These are phyloP conservation scores for Collybiopsis confluens DNA, from an alignment of 768 basidiomycete genomes.

Conservation along the genomic window DNA sequence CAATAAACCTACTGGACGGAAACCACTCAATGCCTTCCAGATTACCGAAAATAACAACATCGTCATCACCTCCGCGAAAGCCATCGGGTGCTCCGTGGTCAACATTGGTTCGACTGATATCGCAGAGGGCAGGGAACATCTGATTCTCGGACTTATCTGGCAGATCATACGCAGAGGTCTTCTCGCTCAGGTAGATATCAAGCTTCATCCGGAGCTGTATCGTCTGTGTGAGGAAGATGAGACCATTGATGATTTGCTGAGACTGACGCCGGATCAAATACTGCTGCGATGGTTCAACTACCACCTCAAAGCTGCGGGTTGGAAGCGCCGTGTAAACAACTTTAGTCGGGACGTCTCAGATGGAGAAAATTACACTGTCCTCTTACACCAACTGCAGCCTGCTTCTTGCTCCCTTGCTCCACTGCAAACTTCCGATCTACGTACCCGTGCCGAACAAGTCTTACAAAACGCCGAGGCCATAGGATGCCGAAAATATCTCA, in stretches of 20 bases:
- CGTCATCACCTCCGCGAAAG: conserved; percentile 96
- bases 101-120: conserved; percentile 96
- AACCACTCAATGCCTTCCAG: conserved; percentile 95
- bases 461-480: conserved; percentile 92
- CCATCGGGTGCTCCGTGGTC: conserved; percentile 97
- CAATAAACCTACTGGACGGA: conserved; percentile 78
- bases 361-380: conserved; percentile 95
- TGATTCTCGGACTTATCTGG: conserved; percentile 98
- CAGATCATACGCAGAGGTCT: conserved; percentile 94
- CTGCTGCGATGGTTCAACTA: conserved; percentile 99
- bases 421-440: conserved; percentile 78
- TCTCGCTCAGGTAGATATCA: conserved; percentile 94
- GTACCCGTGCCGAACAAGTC: conserved; percentile 81
- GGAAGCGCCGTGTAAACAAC: conserved; percentile 91
- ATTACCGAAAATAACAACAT: conserved; percentile 99
- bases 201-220: conserved; percentile 95
- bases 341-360: conserved; percentile 97
- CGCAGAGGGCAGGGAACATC: conserved; percentile 89
- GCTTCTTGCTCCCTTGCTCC: conserved; percentile 89
- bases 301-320: conserved; percentile 93
- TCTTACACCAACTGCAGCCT: conserved; percentile 94
- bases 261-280: conserved; percentile 95
- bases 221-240: conserved; percentile 95
- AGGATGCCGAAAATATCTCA: conserved; percentile 94
- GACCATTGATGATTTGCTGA: conserved; percentile 92